Conservation (phyloP, 176 grass and related monocot species). For the Lolium perenne region DNA sequence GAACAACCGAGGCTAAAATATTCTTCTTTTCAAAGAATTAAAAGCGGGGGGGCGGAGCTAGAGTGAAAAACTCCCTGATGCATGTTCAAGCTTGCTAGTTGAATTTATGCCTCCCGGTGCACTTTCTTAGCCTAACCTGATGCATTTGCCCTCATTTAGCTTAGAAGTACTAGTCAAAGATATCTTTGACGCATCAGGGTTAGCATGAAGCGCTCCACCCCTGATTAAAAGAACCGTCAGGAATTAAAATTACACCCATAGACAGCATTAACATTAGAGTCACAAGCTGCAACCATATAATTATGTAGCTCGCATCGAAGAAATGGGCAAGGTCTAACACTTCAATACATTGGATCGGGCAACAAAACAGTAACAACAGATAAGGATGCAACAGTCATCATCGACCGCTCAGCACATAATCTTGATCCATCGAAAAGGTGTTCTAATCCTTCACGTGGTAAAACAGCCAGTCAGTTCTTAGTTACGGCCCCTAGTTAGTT, state of each 20-base stretch:
- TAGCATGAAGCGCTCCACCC: no score
- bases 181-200: no score
- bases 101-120: no score
- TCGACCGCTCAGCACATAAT: background rate
- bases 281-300: background rate
- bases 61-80: no score
- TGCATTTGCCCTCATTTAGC: no score
- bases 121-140: no score
- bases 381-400: conserved; percentile 4
- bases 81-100: no score
- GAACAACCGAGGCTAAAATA: background rate
- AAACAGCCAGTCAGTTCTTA: conserved; percentile 10
- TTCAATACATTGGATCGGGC: conserved; percentile 29
- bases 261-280: background rate
- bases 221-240: background rate
- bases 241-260: background rate
- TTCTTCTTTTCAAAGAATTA: background rate
- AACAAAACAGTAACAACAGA: conserved; percentile 20
- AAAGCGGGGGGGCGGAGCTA: no score
- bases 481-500: conserved; percentile 27
- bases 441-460: conserved; percentile 48
- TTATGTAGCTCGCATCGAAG: background rate
- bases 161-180: no score
- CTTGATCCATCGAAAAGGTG: conserved; percentile 35
- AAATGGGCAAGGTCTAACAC: conserved; percentile 1